Conservation (phyloP, 192 early-diverging fungal species). For the Geranomyces michiganensis region DNA sequence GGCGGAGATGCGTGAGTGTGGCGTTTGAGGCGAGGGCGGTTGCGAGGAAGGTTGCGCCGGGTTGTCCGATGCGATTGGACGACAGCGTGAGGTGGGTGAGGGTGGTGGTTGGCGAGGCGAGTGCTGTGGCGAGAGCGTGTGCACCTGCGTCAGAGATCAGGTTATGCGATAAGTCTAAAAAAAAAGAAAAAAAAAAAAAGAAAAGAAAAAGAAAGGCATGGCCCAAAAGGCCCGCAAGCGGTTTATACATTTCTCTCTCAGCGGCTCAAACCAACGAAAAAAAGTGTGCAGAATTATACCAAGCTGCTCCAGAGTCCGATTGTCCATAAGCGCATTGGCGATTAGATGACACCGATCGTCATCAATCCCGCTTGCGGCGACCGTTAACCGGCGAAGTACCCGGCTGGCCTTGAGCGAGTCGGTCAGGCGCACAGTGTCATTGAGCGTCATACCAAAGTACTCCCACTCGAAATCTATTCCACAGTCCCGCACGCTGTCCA, state of each 20-base stretch:
- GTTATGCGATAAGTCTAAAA: conserved; percentile 57
- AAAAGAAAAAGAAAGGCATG: too few relatives aligned
- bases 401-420: conserved; percentile 28
- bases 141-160: conserved; percentile 50
- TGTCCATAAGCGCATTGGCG: conserved; percentile 40
- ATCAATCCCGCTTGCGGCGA: conserved; percentile 47
- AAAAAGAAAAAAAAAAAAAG: neutral
- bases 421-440: conserved; percentile 38
- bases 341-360: conserved; percentile 50
- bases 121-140: conserved; percentile 49
- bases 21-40: conserved; percentile 40
- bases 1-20: conserved; percentile 33
- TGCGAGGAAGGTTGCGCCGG: conserved; percentile 39
- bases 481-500: conserved; percentile 47
- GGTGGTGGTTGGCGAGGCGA: conserved; percentile 29
- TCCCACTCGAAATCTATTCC: conserved; percentile 55
- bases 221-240: too few relatives aligned
- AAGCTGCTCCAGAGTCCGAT: conserved; percentile 37
- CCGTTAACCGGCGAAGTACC: conserved; percentile 33
- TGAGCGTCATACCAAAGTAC: conserved; percentile 59
- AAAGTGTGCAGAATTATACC: conserved; percentile 31
- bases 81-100: conserved; percentile 43
- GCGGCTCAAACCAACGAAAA: neutral
- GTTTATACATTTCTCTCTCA: too few relatives aligned
- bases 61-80: conserved; percentile 49